Percentiles rank a stretch among this genome's conserved stretches.
Evolutionary conservation across 169 alveolate species (phyloP).

Genomic region (Plasmodium reichenowi): DNA sequence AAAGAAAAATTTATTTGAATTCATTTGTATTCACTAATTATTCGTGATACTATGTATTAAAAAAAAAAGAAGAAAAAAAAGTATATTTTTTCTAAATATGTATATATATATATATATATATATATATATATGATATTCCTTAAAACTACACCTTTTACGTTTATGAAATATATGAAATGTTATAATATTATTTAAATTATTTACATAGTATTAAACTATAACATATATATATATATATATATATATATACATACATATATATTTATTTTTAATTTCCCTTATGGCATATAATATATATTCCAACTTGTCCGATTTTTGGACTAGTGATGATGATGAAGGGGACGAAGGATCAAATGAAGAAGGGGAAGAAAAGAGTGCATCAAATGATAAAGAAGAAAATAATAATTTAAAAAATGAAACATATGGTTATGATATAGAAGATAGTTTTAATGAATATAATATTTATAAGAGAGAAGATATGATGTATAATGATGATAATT

Average conservation of each 20-base stretch:
- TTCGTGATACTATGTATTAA: no score
- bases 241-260: neutral
- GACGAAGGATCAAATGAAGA: slow-evolving; percentile 71
- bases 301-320: slow-evolving; percentile 86
- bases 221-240: neutral
- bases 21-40: no score
- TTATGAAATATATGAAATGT: no score
- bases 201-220: no score
- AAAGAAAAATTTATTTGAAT: no score
- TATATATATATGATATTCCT: neutral
- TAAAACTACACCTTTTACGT: no score
- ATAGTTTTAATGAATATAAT: slow-evolving; percentile 20
- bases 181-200: no score
- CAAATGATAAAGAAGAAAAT: slow-evolving; percentile 44
- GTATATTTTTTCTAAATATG: neutral
- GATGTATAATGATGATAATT: neutral
- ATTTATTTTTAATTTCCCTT: neutral
- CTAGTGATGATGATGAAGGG: slow-evolving; percentile 85
- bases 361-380: slow-evolving; percentile 13
- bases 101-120: slow-evolving; percentile 4
- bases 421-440: slow-evolving; percentile 15
- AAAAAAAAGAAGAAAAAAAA: no score
- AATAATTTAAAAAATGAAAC: slow-evolving; percentile 22
- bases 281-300: slow-evolving; percentile 82
- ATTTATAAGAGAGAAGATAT: slow-evolving; percentile 36